Evolutionary conservation across 805 yeast species (phyloP), one percentile per base, ranked within the genome.

Genomic region (Candida corydali): DNA sequence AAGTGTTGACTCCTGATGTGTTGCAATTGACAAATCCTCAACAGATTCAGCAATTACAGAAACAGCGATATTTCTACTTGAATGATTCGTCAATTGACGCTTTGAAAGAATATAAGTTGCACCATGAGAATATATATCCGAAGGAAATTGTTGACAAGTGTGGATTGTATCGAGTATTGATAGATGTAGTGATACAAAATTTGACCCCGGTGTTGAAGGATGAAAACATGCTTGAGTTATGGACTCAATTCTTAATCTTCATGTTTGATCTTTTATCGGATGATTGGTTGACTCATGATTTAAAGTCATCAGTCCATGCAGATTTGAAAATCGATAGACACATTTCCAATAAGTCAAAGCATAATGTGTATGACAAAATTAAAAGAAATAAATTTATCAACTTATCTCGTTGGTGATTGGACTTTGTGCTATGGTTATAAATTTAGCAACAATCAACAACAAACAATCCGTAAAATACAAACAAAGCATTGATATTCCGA

Each of bases 231-330:
- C 9, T 26, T 15, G 8, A 4, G 8, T 8, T 34, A 26, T 34
- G 32, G 38, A n/a, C 26, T 18, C 32, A 27, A 23, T 29, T 34
- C 18, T 16, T 34, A 3, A 10, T 27, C 5, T 26, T 34, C 12
- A 22, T 34, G 3, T 17, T 26, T 12, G 30, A 34, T 4, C 3
- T 32, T 16, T 32, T 32, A 23, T n/a, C n/a, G n/a, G n/a, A n/a
- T n/a, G n/a, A n/a, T n/a, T n/a, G n/a, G n/a, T n/a, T n/a, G n/a
- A n/a, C n/a, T n/a, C n/a, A n/a, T n/a, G n/a, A n/a, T n/a, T n/a
- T n/a, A n/a, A n/a, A n/a, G n/a, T n/a, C n/a, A n/a, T n/a, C n/a
- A n/a, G n/a, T n/a, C n/a, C n/a, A n/a, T n/a, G n/a, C n/a, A n/a
- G n/a, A n/a, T n/a, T n/a, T n/a, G n/a, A n/a, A n/a, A n/a, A n/a